Evolutionary conservation across 768 basidiomycete species (phyloP).

Genomic region (Paxillus involutus): DNA sequence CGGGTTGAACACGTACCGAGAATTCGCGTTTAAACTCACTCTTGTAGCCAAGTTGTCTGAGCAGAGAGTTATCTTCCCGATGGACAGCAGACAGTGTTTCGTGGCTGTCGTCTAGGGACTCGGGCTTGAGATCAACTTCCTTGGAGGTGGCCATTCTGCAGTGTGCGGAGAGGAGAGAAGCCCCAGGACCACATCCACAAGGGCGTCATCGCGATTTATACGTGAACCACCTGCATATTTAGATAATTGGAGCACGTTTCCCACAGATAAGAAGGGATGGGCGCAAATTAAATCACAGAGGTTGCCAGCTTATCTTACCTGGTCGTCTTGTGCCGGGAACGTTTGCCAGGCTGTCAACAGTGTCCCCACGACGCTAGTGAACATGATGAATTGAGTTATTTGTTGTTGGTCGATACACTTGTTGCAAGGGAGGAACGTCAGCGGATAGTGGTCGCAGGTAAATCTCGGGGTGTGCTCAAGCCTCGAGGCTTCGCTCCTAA

Average conservation of each 20-base stretch:
- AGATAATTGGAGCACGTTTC: not conserved
- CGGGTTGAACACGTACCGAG: conserved; percentile 12
- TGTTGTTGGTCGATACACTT: not conserved
- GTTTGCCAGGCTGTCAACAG: not conserved
- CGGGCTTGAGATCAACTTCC: not conserved
- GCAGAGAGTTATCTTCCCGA: conserved; percentile 14
- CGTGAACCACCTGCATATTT: not conserved
- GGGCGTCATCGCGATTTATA: not conserved
- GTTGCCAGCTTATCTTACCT: not conserved
- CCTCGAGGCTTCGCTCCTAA: not conserved
- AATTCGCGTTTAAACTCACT: conserved; percentile 27
- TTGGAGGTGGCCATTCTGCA: conserved; percentile 6
- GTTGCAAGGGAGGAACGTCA: not conserved
- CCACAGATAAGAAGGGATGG: not conserved
- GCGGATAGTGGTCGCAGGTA: not conserved
- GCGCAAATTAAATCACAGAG: not conserved
- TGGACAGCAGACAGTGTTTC: conserved; percentile 11
- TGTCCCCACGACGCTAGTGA: not conserved
- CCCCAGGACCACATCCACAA: not conserved
- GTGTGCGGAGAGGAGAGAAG: not conserved
- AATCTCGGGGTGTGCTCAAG: not conserved
- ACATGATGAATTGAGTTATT: too few relatives aligned
- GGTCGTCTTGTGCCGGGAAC: not conserved
- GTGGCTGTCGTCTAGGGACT: conserved; percentile 2
- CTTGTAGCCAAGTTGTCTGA: conserved; percentile 25